Conservation (phyloP, 768 basidiomycete species). For the Lactarius trivialis region DNA sequence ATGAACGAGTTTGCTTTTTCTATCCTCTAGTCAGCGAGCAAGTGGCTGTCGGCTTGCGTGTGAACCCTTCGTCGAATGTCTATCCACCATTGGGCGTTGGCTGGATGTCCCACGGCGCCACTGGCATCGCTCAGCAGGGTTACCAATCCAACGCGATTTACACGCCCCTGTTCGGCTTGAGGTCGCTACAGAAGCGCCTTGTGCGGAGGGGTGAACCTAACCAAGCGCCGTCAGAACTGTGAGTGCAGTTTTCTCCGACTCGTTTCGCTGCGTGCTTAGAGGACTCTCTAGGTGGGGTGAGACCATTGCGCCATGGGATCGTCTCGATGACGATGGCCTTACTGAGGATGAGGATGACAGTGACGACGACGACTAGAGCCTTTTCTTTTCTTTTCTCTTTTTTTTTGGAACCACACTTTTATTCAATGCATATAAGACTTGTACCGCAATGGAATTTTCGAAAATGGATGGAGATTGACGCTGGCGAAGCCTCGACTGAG, state of each 20-base stretch:
- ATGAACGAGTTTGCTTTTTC: background rate
- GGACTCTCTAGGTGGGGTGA: slow-evolving; percentile 9
- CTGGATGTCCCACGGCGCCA: slow-evolving; percentile 4
- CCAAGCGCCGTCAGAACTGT: background rate
- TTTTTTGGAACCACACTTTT: background rate
- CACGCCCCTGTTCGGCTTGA: slow-evolving; percentile 7
- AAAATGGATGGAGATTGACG: background rate
- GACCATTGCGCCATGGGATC: slow-evolving; percentile 5
- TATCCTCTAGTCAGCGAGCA: background rate
- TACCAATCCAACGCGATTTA: background rate
- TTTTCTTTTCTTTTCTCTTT: too few species aligned
- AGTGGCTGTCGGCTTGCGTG: slow-evolving; percentile 3
- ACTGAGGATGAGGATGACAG: slow-evolving; percentile 6
- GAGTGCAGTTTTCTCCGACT: background rate
- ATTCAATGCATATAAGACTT: background rate
- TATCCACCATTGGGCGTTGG: background rate
- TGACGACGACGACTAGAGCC: background rate
- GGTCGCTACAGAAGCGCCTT: background rate
- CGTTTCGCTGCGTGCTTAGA: background rate
- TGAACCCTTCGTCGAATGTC: background rate
- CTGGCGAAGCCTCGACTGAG: too few species aligned
- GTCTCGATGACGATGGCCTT: slow-evolving; percentile 9
- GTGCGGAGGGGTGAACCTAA: slow-evolving; percentile 1
- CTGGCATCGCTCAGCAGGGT: slow-evolving; percentile 1
- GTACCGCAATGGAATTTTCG: background rate